Evolutionary conservation across 768 basidiomycete genomes (phyloP).

Genomic region (Obba rivulosa): DNA sequence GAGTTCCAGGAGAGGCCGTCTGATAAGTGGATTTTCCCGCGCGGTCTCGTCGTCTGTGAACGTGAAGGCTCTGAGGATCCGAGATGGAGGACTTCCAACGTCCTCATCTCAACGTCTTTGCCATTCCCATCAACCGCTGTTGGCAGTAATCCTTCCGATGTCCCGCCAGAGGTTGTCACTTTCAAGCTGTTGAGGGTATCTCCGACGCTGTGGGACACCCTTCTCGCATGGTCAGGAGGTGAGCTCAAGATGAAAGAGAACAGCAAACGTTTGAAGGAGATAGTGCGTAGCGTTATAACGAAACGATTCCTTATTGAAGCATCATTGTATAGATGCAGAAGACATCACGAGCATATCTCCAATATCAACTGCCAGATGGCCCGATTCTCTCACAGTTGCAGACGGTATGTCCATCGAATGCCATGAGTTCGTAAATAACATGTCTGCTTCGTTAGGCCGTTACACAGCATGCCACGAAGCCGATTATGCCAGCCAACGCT

Average conservation of each 20-base stretch:
- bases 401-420: slow-evolving; percentile 31
- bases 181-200: slow-evolving; percentile 47
- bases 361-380: slow-evolving; percentile 52
- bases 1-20: slow-evolving; percentile 60
- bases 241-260: slow-evolving; percentile 48
- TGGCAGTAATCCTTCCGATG: background rate
- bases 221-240: slow-evolving; percentile 58
- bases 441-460: slow-evolving; percentile 31
- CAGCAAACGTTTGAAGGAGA: slow-evolving; percentile 35
- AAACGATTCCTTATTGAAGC: background rate
- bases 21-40: slow-evolving; percentile 68
- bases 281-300: slow-evolving; percentile 33
- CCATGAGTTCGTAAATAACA: background rate
- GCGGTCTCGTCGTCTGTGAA: slow-evolving; percentile 50
- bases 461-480: slow-evolving; percentile 45
- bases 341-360: slow-evolving; percentile 44
- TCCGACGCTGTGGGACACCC: slow-evolving; percentile 48
- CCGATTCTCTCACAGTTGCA: slow-evolving; percentile 55
- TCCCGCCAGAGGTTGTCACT: slow-evolving; percentile 33
- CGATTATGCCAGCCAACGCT: slow-evolving; percentile 47
- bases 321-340: slow-evolving; percentile 25
- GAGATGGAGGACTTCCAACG: slow-evolving; percentile 2
- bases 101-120: slow-evolving; percentile 28
- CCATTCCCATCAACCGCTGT: slow-evolving; percentile 32
- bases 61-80: slow-evolving; percentile 20